Conservation (phyloP, 2,329 filamentous ascomycete species). For the Xylariales sp. region DNA sequence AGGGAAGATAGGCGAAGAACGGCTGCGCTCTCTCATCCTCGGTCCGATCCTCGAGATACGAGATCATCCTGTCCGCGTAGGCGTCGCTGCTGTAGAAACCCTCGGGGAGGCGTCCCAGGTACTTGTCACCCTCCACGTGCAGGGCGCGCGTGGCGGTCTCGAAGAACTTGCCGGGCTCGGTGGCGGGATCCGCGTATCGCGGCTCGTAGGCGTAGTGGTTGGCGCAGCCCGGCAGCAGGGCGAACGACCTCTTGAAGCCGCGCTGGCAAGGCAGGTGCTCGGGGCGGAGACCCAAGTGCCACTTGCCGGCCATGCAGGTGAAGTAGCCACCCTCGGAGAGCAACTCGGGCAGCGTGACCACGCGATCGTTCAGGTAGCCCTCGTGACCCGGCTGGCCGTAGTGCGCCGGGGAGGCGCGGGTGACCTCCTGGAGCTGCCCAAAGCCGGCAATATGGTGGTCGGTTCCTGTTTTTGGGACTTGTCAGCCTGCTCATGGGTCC, state of each 20-base stretch:
- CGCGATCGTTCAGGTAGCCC: constrained; percentile 30
- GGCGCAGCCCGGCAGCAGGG: constrained; percentile 48
- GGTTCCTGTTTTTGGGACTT: too few species aligned
- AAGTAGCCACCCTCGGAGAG: constrained; percentile 52
- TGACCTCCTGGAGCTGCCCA: constrained; percentile 50
- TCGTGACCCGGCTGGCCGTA: constrained; percentile 14
- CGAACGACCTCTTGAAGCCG: constrained; percentile 51
- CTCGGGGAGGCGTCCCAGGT: constrained; percentile 23
- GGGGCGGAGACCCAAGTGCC: constrained; percentile 23
- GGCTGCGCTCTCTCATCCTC: constrained; percentile 29
- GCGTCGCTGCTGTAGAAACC: constrained; percentile 42
- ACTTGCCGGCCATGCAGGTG: constrained; percentile 53
- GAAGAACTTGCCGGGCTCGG: too few species aligned
- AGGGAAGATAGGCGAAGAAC: constrained; percentile 58
- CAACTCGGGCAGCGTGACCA: constrained; percentile 49
- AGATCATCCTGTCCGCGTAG: constrained; percentile 38
- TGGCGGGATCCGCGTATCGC: too few species aligned
- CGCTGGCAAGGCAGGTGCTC: constrained; percentile 45
- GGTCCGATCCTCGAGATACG: constrained; percentile 29
- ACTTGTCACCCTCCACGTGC: too few species aligned
- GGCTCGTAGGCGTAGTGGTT: constrained; percentile 31
- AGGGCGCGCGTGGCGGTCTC: too few species aligned
- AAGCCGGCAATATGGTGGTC: constrained; percentile 47
- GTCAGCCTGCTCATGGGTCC: too few species aligned
- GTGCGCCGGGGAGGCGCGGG: constrained; percentile 37